Evolutionary conservation across 1,139 yeast genomes (phyloP).

Genomic region (Pichia sp.): DNA sequence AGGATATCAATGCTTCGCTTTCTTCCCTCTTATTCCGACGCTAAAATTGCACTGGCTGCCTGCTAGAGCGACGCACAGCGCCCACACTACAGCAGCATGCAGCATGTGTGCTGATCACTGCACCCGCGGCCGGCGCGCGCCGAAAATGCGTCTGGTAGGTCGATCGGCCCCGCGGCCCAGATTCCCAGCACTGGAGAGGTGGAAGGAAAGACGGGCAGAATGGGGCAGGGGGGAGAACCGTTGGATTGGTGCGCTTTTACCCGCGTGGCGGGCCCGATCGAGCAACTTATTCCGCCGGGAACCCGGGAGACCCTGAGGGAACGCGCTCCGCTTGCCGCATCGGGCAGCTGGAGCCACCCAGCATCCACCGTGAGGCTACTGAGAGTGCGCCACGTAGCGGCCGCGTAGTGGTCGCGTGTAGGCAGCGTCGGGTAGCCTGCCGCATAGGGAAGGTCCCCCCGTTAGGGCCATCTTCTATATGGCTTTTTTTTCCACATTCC

Average conservation of each 20-base stretch:
- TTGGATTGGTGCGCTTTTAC: neutral
- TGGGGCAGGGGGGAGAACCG: too few relatives aligned
- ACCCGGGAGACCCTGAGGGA: too few relatives aligned
- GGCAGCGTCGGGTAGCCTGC: neutral
- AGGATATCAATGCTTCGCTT: neutral
- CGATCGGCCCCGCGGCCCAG: too few relatives aligned
- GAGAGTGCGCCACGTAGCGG: too few relatives aligned
- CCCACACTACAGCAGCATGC: neutral
- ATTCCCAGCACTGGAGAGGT: too few relatives aligned
- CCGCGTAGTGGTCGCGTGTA: neutral
- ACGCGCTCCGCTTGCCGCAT: neutral
- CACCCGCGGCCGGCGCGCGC: too few relatives aligned
- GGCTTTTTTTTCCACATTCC: neutral
- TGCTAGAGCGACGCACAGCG: neutral
- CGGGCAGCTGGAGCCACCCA: neutral
- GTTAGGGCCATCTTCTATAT: neutral
- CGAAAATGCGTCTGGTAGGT: neutral
- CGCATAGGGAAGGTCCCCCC: neutral
- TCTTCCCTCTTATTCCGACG: neutral
- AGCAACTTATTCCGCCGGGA: conserved; percentile 2
- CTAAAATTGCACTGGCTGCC: neutral
- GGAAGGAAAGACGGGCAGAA: too few relatives aligned
- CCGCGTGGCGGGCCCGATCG: neutral
- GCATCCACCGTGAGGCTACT: too few relatives aligned
- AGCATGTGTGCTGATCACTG: neutral